These are phyloP conservation scores for Cucurbita ficifolia DNA, from an alignment of 306 rosid species.

Conservation along the genomic window DNA sequence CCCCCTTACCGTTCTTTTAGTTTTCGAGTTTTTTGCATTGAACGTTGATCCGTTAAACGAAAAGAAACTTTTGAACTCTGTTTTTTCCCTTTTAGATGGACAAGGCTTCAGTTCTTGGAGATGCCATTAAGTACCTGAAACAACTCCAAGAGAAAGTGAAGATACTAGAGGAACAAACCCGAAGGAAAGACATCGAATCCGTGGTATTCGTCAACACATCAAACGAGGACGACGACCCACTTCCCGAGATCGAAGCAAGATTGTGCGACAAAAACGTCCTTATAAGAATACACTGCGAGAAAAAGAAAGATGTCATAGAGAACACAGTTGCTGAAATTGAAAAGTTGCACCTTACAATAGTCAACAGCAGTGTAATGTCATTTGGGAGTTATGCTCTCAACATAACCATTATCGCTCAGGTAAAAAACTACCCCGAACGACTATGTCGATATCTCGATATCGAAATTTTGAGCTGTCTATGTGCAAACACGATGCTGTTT, in stretches of 20 bases:
- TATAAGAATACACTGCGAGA: constrained; percentile 75
- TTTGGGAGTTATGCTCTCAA: constrained; percentile 69
- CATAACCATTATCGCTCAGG: constrained; percentile 80
- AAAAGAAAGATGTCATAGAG: constrained; percentile 51
- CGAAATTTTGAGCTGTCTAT: not conserved
- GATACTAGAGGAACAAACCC: constrained; percentile 57
- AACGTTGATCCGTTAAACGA: not conserved
- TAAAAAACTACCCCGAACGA: constrained; percentile 9
- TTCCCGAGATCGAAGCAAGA: constrained; percentile 85
- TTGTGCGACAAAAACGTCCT: constrained; percentile 66
- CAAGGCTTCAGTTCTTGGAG: constrained; percentile 98
- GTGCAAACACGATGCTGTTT: too few relatives aligned
- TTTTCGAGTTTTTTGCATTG: not conserved
- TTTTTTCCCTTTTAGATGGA: constrained; percentile 41
- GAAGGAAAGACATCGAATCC: constrained; percentile 45
- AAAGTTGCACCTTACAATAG: constrained; percentile 49
- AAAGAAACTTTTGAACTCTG: not conserved
- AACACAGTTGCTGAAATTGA: constrained; percentile 50
- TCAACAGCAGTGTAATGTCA: constrained; percentile 56
- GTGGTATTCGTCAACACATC: constrained; percentile 47
- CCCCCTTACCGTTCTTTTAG: not conserved
- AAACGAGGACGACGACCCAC: constrained; percentile 24
- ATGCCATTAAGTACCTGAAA: constrained; percentile 75
- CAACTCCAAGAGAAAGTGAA: constrained; percentile 71
- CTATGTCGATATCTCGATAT: not conserved